Base-by-base conservation (phyloP, 768 basidiomycete species). In the Amanita rubescens region DNA sequence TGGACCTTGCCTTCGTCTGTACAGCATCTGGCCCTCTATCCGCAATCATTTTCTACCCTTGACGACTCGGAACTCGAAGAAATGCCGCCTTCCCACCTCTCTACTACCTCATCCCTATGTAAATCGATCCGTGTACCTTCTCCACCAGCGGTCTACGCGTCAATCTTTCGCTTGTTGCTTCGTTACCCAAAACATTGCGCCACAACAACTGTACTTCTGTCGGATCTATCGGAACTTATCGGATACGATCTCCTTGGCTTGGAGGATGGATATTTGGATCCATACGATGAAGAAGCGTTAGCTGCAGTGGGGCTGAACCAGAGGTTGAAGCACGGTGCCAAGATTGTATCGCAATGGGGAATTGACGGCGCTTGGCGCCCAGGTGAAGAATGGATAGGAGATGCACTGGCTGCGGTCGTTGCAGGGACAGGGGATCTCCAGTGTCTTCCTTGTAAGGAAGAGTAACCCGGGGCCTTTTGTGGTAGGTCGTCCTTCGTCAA, bases 201-300 rank as follows among this genome's bases (percentile, higher is more conserved):
- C 14, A 65, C 61, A n/a, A 60, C 60, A 19, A 57, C 52, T 2
- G 51, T 48, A 14, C 61, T 71, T 46, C 51, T 43, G 43, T 69
- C 65, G 30, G 64, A 71, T 41, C 59, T 70, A n/a, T 69, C 66
- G 33, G 63, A 67, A 56, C 66, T 73, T 38, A 58, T 69, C 42
- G 66, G 66, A 11, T 71, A 69, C 55, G 41, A 67, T 55, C 57
- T 71, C 5, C 62, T 60, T 14, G 55, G 58, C 11, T 59, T 72
- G 10, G 30, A 55, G 41, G 60, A 55, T 24, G 68, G 69, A 20
- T 70, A 63, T 56, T 60, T 69, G 17, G 64, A 67, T 53, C 51
- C 56, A 19, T 60, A 67, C 46, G 67, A 66, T 6, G 64, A 58
- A 53, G 59, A 65, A 46, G 54, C 39, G 20, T 33, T 61, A 51